phyloP scores from a whole-genome alignment of 2,329 filamentous ascomycete species.

The Lachnellula cervina region DNA sequence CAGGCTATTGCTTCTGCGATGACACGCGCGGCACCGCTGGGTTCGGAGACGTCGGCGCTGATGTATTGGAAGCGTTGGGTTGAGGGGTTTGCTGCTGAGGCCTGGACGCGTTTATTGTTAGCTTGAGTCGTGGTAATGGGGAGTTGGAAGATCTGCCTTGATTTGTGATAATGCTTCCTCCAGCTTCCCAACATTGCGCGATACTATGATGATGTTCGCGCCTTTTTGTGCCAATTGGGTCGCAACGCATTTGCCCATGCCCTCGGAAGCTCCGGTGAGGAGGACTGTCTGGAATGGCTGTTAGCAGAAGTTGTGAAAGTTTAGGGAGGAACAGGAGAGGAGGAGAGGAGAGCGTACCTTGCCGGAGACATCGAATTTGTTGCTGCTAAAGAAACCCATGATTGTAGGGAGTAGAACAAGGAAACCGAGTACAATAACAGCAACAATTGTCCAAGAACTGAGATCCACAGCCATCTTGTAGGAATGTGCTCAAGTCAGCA shows the following conservation, averaged over 20 bases:
- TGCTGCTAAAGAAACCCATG: slow-evolving; percentile 69
- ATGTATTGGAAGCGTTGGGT: slow-evolving; percentile 80
- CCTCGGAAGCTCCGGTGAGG: slow-evolving; percentile 87
- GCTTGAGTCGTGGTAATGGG: slow-evolving; percentile 3
- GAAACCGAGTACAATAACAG: slow-evolving; percentile 10
- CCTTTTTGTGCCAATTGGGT: slow-evolving; percentile 74
- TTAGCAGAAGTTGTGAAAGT: slow-evolving; percentile 12
- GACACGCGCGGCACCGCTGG: slow-evolving; percentile 64
- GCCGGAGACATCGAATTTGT: slow-evolving; percentile 80
- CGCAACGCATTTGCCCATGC: slow-evolving; percentile 77
- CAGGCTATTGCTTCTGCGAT: slow-evolving; percentile 68
- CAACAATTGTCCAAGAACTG: slow-evolving; percentile 16
- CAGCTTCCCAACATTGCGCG: slow-evolving; percentile 72
- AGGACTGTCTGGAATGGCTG: slow-evolving; percentile 64
- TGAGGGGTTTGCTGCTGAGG: slow-evolving; percentile 58
- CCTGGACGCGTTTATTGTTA: slow-evolving; percentile 37
- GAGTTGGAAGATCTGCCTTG: slow-evolving; percentile 42
- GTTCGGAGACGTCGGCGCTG: slow-evolving; percentile 71
- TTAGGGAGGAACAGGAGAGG: slow-evolving; percentile 3
- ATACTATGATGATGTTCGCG: slow-evolving; percentile 80
- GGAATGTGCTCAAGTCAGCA: not conserved
- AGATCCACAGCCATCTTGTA: slow-evolving; percentile 12
- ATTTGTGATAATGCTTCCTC: slow-evolving; percentile 62
- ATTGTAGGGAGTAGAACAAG: slow-evolving; percentile 30
- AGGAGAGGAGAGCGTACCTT: slow-evolving; percentile 50